These are phyloP conservation scores for Beauveria brongniartii DNA, from an alignment of 2,329 filamentous ascomycete species.

Conservation along the genomic window DNA sequence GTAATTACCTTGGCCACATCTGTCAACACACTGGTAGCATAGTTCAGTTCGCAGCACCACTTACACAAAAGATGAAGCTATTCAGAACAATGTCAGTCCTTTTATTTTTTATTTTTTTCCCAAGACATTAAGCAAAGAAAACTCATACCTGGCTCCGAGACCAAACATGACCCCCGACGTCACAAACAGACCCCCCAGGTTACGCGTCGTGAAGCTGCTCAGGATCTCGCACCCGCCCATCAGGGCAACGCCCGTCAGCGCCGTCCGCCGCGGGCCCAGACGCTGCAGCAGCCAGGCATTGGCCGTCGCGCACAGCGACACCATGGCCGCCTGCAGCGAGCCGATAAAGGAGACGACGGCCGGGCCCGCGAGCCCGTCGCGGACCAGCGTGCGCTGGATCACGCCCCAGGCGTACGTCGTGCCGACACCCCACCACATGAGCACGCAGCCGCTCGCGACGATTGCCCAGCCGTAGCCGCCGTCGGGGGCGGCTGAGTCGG, in stretches of 20 bases:
- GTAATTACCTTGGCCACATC: conserved; percentile 29
- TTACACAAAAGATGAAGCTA: conserved; percentile 31
- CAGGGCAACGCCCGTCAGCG: conserved; percentile 39
- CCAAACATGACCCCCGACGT: conserved; percentile 26
- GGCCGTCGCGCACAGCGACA: conserved; percentile 42
- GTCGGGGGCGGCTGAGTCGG: conserved; percentile 40
- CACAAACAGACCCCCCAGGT: conserved; percentile 27
- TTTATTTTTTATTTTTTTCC: too few relatives aligned
- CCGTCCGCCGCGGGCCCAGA: conserved; percentile 39
- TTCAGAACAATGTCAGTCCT: neutral
- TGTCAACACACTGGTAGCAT: conserved; percentile 22
- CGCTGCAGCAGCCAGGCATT: conserved; percentile 42
- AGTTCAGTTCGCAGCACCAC: neutral
- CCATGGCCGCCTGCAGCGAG: conserved; percentile 40
- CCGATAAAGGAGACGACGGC: conserved; percentile 52
- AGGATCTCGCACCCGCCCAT: conserved; percentile 42
- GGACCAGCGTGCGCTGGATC: conserved; percentile 47
- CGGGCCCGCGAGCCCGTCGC: conserved; percentile 36
- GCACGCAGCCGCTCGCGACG: conserved; percentile 39
- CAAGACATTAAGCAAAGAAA: neutral
- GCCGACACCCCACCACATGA: conserved; percentile 50
- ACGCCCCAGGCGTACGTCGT: conserved; percentile 53
- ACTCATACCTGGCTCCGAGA: conserved; percentile 22
- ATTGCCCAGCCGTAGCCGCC: conserved; percentile 51
- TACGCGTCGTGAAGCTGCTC: conserved; percentile 29